Percentiles rank a stretch among this genome's conserved stretches.
Evolutionary conservation across 2,329 filamentous ascomycete species (phyloP).

Genomic region (Fragosphaeria purpurea): DNA sequence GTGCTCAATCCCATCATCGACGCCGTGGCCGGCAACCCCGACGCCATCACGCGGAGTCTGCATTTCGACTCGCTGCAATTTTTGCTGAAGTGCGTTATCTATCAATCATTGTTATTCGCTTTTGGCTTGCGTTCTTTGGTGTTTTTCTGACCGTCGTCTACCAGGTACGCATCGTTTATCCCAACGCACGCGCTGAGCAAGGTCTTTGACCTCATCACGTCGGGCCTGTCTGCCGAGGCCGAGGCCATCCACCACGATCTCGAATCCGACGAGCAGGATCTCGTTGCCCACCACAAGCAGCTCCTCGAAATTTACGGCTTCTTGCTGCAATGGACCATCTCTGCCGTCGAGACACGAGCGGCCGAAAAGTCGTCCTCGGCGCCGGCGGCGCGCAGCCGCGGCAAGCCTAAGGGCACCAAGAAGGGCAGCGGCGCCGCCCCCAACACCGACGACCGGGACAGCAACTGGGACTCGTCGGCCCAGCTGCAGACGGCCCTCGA

Average conservation of each 20-base stretch:
- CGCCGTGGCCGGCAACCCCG: slow-evolving; percentile 81
- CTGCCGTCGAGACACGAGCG: slow-evolving; percentile 86
- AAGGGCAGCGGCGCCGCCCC: slow-evolving; percentile 36
- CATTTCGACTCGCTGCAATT: slow-evolving; percentile 92
- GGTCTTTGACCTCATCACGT: slow-evolving; percentile 82
- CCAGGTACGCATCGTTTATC: slow-evolving; percentile 70
- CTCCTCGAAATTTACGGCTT: slow-evolving; percentile 92
- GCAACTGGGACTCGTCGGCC: slow-evolving; percentile 75
- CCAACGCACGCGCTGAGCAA: slow-evolving; percentile 81
- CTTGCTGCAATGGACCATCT: slow-evolving; percentile 87
- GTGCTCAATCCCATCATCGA: slow-evolving; percentile 89
- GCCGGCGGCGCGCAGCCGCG: slow-evolving; percentile 60
- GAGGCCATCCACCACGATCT: slow-evolving; percentile 78
- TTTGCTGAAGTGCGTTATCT: slow-evolving; percentile 78
- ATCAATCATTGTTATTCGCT: slow-evolving; percentile 25
- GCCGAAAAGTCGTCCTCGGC: slow-evolving; percentile 75
- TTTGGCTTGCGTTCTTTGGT: slow-evolving; percentile 18
- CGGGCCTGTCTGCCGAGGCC: slow-evolving; percentile 73
- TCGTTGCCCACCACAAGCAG: slow-evolving; percentile 77
- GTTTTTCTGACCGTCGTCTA: slow-evolving; percentile 13
- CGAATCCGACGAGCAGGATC: slow-evolving; percentile 84
- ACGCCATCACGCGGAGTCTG: slow-evolving; percentile 68
- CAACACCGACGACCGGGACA: slow-evolving; percentile 49
- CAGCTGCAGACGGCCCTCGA: slow-evolving; percentile 86
- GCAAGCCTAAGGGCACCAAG: slow-evolving; percentile 66